Evolutionary conservation across 208 protist genomes (phyloP), one percentile per base, ranked within the genome.

Genomic region (Wallacemonas collosoma): DNA sequence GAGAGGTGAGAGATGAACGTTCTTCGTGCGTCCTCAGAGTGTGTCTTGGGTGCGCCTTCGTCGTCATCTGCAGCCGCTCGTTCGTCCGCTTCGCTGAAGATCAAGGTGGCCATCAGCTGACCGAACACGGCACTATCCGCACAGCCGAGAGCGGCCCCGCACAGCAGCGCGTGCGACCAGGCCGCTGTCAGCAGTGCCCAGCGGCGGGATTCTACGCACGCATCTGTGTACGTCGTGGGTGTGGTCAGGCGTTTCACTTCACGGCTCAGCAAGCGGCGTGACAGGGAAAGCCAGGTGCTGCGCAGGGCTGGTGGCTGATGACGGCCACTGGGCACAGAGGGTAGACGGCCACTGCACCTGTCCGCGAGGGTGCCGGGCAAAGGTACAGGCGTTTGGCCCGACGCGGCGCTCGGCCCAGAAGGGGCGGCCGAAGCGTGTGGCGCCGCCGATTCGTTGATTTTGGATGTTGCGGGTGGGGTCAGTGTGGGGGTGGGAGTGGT

Each of bases 101-200:
- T 57, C 36, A 92, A 39, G 44, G 58, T 82, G 6, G 86, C 83
- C 7, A 94, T 54, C 36, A 94, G 69, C 69, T 88, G 86, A 35
- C 73, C 74, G 61, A 83, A 94, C 6, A 88, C 45, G n/a, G 68
- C 41, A n/a, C 86, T 84, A 58, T 90, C 86, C 4, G 82, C 81
- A 47, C 81, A 88, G n/a, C 76, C 81, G 5, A 91, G 64, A 2
- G 64, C 75, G 2, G 80, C 81, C 36, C 86, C 89, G 56, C 80
- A 84, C 54, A 82, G 48, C 44, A 94, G 56, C 51, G 80, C 81
- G 47, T 72, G 60, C 50, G 60, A 65, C 60, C 60, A 65, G 11
- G 60, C 60, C 36, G 11, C 38, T 5, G 60, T 41, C 12, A 65
- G 41, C n/a, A 44, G n/a, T 12, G 36, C 40, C 4, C 60, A 39